Evolutionary conservation across 495 filamentous ascomycete genomes (phyloP), one percentile per base, ranked within the genome.

Genomic region (Lophiotrema nucula): DNA sequence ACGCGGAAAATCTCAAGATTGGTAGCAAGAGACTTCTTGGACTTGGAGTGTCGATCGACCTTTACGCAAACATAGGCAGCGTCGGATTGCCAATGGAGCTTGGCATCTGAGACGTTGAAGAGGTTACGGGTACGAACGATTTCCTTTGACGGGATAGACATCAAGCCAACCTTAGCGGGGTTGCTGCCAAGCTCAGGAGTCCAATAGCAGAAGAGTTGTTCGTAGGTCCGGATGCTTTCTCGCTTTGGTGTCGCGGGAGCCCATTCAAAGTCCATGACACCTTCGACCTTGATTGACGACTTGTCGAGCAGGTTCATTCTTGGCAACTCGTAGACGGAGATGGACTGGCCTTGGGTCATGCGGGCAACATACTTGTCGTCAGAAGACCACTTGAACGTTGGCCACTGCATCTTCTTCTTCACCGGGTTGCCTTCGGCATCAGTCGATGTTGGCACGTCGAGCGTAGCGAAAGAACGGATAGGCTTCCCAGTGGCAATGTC

Each of bases 1-100:
- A 98, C 83, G 37, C 93, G 88, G 87, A 98, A 98, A 70, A 98
- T 97, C 72, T 98, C 93, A 27, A 98, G 83, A 58, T 95, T 97
- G 46, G 93, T 98, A 31, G 90, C 92, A 65, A 95, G 81, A 2
- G 88, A 93, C 76, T 98, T 98, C 81, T 97, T 97, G 47, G 90
- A 96, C 76, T 97, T 98, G 70, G 90, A 95, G 79, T 98, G 93
- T 54, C 93, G 86, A 72, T 98, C 93, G 35, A 98, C 93, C 80
- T 97, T 98, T 60, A 97, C 93, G 70, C 95, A 98, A 51, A 97
- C 84, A 68, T 96, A 97, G 47, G 85, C 82, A 52, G 85, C 88
- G 66, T 96, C 88, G 1, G 88, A 95, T 74, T 98, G 93, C 93
- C 93, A 98, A 76, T 92, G 88, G 31, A 98, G 81, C 77, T 97